A percentile compares a stretch with the other conserved stretches of the same genome.
Conservation (phyloP, 2,329 filamentous ascomycete species). For the Teratosphaeria gauchensis region DNA sequence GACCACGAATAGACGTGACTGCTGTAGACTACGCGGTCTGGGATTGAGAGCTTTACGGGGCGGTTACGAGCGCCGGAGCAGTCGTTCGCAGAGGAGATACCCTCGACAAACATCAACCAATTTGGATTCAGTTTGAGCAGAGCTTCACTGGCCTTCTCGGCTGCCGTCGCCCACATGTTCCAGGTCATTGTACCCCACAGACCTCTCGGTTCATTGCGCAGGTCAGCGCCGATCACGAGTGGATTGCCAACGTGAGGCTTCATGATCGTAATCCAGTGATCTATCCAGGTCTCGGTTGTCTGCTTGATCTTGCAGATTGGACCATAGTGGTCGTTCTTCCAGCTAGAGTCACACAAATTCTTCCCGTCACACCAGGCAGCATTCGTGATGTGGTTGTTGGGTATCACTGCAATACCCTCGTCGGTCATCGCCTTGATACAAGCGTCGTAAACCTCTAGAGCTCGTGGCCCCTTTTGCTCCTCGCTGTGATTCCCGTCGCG, state of each 20-base stretch:
- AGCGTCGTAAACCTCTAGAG: constrained; percentile 53
- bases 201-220: constrained; percentile 60
- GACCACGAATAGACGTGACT: constrained; percentile 62
- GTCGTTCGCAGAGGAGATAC: constrained; percentile 58
- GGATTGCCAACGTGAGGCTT: constrained; percentile 47
- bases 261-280: constrained; percentile 59
- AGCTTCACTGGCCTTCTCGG: constrained; percentile 53
- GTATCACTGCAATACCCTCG: constrained; percentile 53
- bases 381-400: constrained; percentile 63
- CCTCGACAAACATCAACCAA: constrained; percentile 61
- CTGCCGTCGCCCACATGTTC: constrained; percentile 53
- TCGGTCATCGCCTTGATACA: constrained; percentile 51
- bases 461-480: constrained; percentile 34
- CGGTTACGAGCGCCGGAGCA: constrained; percentile 46
- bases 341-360: constrained; percentile 57
- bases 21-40: constrained; percentile 54
- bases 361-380: constrained; percentile 61
- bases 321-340: constrained; percentile 56
- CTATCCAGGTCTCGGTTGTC: constrained; percentile 56
- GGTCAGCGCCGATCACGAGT: constrained; percentile 55
- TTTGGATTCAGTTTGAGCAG: constrained; percentile 50
- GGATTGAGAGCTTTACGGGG: constrained; percentile 48
- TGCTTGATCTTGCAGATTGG: constrained; percentile 52
- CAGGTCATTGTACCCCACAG: constrained; percentile 61
- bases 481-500: constrained; percentile 3